Percentiles rank a stretch among this genome's conserved stretches.
Conservation (phyloP, 371 early-diverging fungal species). For the Mortierella sp. region DNA sequence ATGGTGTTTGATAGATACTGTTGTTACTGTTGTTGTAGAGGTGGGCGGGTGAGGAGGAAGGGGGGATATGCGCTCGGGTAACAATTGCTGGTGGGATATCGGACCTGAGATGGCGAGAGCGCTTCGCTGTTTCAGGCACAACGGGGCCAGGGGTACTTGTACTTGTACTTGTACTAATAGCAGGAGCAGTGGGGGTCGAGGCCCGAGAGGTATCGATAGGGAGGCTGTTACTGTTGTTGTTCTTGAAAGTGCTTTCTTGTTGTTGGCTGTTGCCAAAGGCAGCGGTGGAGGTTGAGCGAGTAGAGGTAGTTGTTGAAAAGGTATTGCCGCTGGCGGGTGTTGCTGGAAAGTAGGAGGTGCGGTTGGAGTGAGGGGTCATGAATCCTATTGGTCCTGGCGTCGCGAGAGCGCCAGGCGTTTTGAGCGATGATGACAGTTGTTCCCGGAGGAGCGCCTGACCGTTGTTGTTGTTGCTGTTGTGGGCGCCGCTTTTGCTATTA, state of each 20-base stretch:
- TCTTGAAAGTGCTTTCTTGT: background rate
- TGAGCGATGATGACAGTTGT: background rate
- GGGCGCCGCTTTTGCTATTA: background rate
- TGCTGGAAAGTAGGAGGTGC: constrained; percentile 37
- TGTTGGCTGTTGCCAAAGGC: constrained; percentile 6
- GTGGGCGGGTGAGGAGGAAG: background rate
- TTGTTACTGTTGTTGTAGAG: constrained; percentile 4
- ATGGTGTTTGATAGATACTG: constrained; percentile 24
- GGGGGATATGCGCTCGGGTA: constrained; percentile 24
- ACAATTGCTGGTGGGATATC: constrained; percentile 36
- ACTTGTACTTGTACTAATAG: too few relatives aligned
- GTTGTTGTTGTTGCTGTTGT: constrained; percentile 3
- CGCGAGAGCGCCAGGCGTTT: constrained; percentile 34
- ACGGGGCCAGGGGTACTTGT: constrained; percentile 12
- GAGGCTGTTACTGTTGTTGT: background rate
- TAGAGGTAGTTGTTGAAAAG: constrained; percentile 11
- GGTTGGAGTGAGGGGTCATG: constrained; percentile 22
- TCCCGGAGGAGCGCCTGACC: background rate
- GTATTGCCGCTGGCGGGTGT: constrained; percentile 31
- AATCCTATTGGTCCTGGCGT: constrained; percentile 18
- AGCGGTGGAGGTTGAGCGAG: background rate
- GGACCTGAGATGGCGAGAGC: constrained; percentile 15
- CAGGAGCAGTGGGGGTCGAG: background rate
- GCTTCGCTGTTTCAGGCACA: constrained; percentile 19
- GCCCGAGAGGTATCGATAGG: background rate